Base-by-base conservation (phyloP, 2,329 filamentous ascomycete species). In the Aspergillus tubingensis region DNA sequence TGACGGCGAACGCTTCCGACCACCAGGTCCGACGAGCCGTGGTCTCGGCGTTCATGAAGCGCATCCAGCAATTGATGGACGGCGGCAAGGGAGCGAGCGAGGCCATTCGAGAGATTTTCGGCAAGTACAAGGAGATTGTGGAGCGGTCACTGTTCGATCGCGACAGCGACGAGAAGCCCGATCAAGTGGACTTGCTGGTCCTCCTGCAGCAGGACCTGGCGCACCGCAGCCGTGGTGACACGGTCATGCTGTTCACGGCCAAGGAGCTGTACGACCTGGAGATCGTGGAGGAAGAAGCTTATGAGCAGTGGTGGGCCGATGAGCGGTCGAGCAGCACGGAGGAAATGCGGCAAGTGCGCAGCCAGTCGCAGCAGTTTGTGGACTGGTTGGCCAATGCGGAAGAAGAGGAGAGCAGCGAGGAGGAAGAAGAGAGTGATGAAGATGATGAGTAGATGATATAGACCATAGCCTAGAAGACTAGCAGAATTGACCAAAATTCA, bases 1-100 rank as follows among this genome's bases (percentile, higher is more conserved):
- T 99, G 75, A 90, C 89, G 57, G 91, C 91, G 70, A 92, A 98
- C 70, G 95, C 95, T 2, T 93, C 92, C 1, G 94, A 96, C 71
- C 85, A 89, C 65, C 90, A 95, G 75, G 91, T 98, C 70, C 91
- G 94, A 48, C 88, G 89, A 36, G 92, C 95, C 15, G 88, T 98
- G 23, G 91, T 91, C 2, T 86, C 89, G 2, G 91, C 93, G 0
- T 94, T 98, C 73, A 90, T 91, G 69, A 91, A 91, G 70, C 89
- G 90, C 59, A 89, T 93, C 49, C 84, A 87, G 5, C 89, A 92
- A 73, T 83, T 96, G 23, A 80, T 86, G 58, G 83, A 85, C 59
- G 57, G 80, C 25, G 77, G 82, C 58, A 82, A 84, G 47, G 85
- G 88, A 62, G 83, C 88, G 8, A 77, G 82, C 47, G 88, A 88